A percentile compares a stretch with the other conserved stretches of the same genome.
Conservation (phyloP, 305 asterid species). For the Ajuga reptans region DNA sequence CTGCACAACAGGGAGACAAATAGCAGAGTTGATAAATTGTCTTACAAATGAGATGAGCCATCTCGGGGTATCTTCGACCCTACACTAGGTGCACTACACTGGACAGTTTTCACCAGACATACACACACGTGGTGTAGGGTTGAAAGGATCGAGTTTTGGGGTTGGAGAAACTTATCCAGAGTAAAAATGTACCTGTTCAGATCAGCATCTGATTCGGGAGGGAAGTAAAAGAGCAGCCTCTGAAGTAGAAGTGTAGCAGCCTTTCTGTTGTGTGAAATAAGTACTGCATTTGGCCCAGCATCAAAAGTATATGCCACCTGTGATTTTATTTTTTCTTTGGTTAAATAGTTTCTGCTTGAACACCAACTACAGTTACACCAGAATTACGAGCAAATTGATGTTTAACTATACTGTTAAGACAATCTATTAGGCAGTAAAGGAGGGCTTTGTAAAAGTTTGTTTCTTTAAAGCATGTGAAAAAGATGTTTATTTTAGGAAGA, state of each 20-base stretch:
- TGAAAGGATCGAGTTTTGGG: not conserved
- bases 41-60: not conserved
- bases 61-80: too few relatives aligned
- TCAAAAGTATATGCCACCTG: conserved; percentile 87
- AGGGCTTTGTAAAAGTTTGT: not conserved
- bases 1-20: conserved; percentile 25
- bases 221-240: conserved; percentile 72
- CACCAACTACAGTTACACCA: not conserved
- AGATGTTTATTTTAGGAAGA: not conserved
- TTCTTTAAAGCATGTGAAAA: not conserved
- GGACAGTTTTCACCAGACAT: too few relatives aligned
- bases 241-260: conserved; percentile 62
- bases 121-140: too few relatives aligned
- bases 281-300: conserved; percentile 92
- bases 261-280: conserved; percentile 72
- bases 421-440: not conserved
- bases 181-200: conserved; percentile 45
- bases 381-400: not conserved
- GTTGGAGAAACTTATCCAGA: not conserved
- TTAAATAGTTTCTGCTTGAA: not conserved
- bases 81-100: too few relatives aligned
- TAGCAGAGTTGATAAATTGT: not conserved
- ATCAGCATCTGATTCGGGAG: conserved; percentile 70
- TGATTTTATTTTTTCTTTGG: not conserved
- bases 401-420: not conserved